A percentile compares a stretch with the other conserved stretches of the same genome.
These are phyloP conservation scores for Syzygium aqueum DNA, from an alignment of 345 rosid species.

Conservation along the genomic window DNA sequence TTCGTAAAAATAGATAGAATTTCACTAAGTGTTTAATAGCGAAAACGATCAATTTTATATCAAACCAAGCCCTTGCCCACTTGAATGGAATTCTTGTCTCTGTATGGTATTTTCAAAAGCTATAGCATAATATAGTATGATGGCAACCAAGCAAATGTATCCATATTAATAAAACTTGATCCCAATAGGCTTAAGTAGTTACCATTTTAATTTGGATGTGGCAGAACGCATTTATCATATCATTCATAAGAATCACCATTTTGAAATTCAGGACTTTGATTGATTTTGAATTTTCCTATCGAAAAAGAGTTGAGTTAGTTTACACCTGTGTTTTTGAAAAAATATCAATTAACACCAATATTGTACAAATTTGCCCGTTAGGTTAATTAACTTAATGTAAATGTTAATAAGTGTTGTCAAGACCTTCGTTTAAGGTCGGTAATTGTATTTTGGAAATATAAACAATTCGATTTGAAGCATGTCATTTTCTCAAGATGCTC, in stretches of 20 bases:
- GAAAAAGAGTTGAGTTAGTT: background rate
- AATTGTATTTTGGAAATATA: background rate
- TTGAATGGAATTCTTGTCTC: too few relatives aligned
- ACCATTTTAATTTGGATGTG: background rate
- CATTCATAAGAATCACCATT: background rate
- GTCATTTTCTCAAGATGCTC: background rate
- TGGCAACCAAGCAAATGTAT: fast-evolving
- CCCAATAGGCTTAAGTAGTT: background rate
- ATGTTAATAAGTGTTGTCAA: background rate
- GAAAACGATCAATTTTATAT: fast-evolving
- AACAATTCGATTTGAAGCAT: background rate
- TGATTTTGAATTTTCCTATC: background rate
- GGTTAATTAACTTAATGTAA: background rate
- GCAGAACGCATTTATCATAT: background rate
- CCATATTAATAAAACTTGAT: background rate
- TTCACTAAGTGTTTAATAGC: background rate
- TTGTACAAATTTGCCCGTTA: background rate
- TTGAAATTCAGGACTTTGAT: background rate
- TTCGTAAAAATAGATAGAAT: background rate
- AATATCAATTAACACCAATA: background rate
- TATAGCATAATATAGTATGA: background rate
- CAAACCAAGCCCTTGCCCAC: background rate
- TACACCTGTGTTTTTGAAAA: fast-evolving
- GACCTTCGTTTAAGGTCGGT: background rate
- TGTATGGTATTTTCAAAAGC: background rate